Evolutionary conservation across 192 early-diverging fungal species (phyloP).

Genomic region (Gaertneriomyces semiglobifer): DNA sequence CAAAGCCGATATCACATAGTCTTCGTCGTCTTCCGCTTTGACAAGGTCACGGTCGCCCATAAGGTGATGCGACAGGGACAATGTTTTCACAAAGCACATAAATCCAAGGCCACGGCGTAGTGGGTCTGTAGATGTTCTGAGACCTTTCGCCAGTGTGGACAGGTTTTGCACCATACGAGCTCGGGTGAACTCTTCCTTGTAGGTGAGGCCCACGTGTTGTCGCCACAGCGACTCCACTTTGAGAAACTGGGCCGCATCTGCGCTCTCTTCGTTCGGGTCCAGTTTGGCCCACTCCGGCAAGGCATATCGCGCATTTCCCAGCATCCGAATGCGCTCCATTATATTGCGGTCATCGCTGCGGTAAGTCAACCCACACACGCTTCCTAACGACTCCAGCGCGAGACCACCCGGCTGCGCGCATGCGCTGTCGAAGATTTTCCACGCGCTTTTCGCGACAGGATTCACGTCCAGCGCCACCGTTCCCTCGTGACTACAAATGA

Average conservation of each 20-base stretch:
- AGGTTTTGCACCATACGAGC: background rate
- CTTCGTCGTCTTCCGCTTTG: background rate
- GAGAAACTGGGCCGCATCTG: background rate
- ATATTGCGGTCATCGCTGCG: background rate
- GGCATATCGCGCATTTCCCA: background rate
- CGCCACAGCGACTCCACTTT: background rate
- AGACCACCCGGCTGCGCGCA: background rate
- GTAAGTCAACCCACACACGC: background rate
- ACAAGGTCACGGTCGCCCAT: background rate
- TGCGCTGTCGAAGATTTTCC: background rate
- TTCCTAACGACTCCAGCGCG: background rate
- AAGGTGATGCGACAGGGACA: background rate
- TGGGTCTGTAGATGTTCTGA: background rate
- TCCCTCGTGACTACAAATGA: background rate
- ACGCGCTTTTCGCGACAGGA: background rate
- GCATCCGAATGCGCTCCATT: too few species aligned
- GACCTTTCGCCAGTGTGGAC: background rate
- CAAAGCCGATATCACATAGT: background rate
- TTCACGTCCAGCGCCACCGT: background rate
- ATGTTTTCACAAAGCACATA: background rate
- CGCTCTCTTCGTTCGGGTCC: background rate
- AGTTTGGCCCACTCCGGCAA: background rate
- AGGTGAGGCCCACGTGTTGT: background rate
- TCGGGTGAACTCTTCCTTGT: background rate
- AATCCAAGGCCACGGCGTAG: background rate